A percentile compares a stretch with the other conserved stretches of the same genome.
Evolutionary conservation across 2,329 filamentous ascomycete genomes (phyloP).

Genomic region (Penicillium sp.): DNA sequence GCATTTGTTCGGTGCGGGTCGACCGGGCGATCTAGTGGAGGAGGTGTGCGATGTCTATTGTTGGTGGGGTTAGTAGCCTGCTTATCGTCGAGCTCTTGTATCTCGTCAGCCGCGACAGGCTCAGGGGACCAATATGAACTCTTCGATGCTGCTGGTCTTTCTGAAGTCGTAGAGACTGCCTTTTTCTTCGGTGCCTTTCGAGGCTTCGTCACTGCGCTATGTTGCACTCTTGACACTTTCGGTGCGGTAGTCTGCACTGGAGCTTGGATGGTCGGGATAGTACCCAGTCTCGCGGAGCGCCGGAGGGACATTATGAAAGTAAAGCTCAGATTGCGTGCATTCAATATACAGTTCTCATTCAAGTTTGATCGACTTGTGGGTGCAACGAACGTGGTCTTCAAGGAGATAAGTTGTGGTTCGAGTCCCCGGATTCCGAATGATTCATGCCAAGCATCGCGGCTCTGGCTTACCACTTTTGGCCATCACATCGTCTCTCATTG

Average conservation of each 20-base stretch:
- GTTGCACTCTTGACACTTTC: conserved; percentile 19
- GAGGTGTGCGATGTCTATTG: conserved; percentile 45
- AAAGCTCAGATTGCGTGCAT: too few species aligned
- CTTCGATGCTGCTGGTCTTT: conserved; percentile 4
- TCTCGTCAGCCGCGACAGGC: conserved; percentile 11
- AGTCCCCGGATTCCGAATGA: neutral
- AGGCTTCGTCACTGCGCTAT: conserved; percentile 28
- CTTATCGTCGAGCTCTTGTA: conserved; percentile 33
- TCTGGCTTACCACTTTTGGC: neutral
- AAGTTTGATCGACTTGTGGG: neutral
- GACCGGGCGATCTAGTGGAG: conserved; percentile 41
- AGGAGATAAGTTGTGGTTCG: neutral
- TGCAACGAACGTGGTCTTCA: neutral
- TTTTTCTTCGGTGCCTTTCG: conserved; percentile 25
- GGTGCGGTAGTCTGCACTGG: conserved; percentile 19
- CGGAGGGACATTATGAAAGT: conserved; percentile 46
- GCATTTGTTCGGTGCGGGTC: conserved; percentile 47
- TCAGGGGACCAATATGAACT: conserved; percentile 21
- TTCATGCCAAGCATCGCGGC: neutral
- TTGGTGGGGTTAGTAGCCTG: conserved; percentile 18
- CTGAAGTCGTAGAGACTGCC: conserved; percentile 14
- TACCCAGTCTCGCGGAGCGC: conserved; percentile 47
- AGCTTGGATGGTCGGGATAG: conserved; percentile 20
- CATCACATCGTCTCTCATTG: too few species aligned
- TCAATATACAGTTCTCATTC: too few species aligned